phyloP scores from a whole-genome alignment of 805 yeast species.

The Hermanozyma aechmeae region DNA sequence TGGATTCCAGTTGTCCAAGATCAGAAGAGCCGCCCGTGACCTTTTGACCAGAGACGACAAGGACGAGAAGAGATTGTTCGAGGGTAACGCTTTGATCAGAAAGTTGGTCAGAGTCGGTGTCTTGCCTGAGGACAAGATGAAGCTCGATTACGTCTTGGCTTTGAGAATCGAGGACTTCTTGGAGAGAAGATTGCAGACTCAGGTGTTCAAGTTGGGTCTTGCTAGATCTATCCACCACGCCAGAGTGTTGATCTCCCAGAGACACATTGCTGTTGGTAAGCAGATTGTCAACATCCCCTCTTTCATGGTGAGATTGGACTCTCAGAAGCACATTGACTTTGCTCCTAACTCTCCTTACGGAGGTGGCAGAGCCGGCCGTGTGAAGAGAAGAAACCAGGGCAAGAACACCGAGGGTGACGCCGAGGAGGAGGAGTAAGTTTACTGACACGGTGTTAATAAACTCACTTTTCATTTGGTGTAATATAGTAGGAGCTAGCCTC shows the following conservation, averaged over 20 bases:
- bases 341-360: conserved; percentile 99
- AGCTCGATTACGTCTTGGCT: conserved; percentile 99
- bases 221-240: conserved; percentile 99
- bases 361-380: conserved; percentile 99
- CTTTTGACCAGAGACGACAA: conserved; percentile 99
- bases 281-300: conserved; percentile 98
- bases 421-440: conserved; percentile 64
- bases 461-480: too few species aligned
- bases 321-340: conserved; percentile 99
- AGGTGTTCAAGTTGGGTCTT: conserved; percentile 98
- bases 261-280: conserved; percentile 99
- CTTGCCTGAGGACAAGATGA: conserved; percentile 98
- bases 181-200: conserved; percentile 99
- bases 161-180: conserved; percentile 97
- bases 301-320: conserved; percentile 98
- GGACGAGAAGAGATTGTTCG: conserved; percentile 99
- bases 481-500: too few species aligned
- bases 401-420: conserved; percentile 44
- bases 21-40: conserved; percentile 99
- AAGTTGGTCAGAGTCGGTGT: conserved; percentile 98
- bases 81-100: conserved; percentile 99
- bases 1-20: conserved; percentile 97
- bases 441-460: too few species aligned
- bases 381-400: conserved; percentile 85
- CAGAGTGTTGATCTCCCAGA: conserved; percentile 95